A percentile compares a stretch with the other conserved stretches of the same genome.
These are phyloP conservation scores for Eucalyptus sp. DNA, from an alignment of 345 rosid species.

Conservation along the genomic window DNA sequence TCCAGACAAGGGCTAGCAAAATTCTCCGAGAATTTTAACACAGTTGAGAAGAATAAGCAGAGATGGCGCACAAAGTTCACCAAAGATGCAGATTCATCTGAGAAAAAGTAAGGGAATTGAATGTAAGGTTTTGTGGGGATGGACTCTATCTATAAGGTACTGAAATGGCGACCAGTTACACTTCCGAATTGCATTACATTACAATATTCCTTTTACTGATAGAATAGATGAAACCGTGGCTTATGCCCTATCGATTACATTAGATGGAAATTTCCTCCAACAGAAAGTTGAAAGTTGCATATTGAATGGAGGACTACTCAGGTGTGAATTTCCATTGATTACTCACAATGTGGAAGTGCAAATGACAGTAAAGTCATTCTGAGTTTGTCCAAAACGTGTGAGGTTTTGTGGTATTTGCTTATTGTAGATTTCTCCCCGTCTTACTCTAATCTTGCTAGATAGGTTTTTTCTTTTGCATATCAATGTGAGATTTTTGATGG, in stretches of 20 bases:
- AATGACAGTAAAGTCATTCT: background rate
- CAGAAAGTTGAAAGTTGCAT: background rate
- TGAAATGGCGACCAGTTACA: background rate
- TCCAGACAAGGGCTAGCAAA: conserved; percentile 54
- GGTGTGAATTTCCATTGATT: background rate
- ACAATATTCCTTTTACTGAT: background rate
- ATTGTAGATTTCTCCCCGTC: background rate
- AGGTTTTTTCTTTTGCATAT: background rate
- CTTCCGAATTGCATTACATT: background rate
- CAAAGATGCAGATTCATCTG: conserved; percentile 6
- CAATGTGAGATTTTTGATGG: background rate
- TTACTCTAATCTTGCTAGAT: background rate
- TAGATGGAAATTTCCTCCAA: background rate
- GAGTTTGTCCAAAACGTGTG: background rate
- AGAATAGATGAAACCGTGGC: background rate
- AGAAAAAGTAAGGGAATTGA: conserved; percentile 1
- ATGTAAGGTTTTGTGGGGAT: background rate
- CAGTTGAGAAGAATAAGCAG: conserved; percentile 51
- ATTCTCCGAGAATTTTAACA: conserved; percentile 36
- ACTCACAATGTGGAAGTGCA: background rate
- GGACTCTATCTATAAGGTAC: background rate
- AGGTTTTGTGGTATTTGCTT: background rate
- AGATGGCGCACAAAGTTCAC: conserved; percentile 49
- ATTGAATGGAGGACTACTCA: background rate
- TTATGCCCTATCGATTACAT: background rate